Percentiles rank a stretch among this genome's conserved stretches.
Evolutionary conservation across 2,329 filamentous ascomycete species (phyloP).

Genomic region (Paecilomyces fulvus): DNA sequence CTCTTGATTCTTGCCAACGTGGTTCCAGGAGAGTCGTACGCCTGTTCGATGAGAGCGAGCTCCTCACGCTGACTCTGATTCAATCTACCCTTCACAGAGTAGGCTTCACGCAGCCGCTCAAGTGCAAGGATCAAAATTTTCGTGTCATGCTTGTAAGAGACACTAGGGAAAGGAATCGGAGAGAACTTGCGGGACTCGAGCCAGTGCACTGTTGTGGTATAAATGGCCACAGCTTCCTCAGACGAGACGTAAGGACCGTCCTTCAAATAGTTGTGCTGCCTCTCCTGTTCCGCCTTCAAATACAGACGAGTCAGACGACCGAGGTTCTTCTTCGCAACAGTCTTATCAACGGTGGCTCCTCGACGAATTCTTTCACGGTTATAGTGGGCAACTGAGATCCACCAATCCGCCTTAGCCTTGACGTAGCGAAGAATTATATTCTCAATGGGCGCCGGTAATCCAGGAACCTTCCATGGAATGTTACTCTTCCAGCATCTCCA

Average conservation of each 20-base stretch:
- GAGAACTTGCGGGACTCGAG: slow-evolving; percentile 97
- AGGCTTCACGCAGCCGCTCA: slow-evolving; percentile 86
- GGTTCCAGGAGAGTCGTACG: slow-evolving; percentile 94
- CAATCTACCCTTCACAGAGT: slow-evolving; percentile 91
- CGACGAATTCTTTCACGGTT: slow-evolving; percentile 94
- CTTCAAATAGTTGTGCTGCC: slow-evolving; percentile 99
- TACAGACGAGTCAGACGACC: slow-evolving; percentile 89
- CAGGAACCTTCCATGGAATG: slow-evolving; percentile 98
- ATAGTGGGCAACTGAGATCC: slow-evolving; percentile 98
- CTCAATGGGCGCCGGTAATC: slow-evolving; percentile 90
- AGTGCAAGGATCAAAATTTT: slow-evolving; percentile 96
- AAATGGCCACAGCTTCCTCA: slow-evolving; percentile 96
- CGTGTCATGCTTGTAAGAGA: slow-evolving; percentile 98
- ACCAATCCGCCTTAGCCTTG: slow-evolving; percentile 99
- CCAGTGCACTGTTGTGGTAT: slow-evolving; percentile 98
- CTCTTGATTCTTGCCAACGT: slow-evolving; percentile 95
- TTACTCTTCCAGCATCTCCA: slow-evolving; percentile 99
- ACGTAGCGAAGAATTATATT: slow-evolving; percentile 98
- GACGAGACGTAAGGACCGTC: slow-evolving; percentile 97
- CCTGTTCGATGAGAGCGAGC: slow-evolving; percentile 91
- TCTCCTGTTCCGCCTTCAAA: slow-evolving; percentile 96
- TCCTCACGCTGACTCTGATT: slow-evolving; percentile 98
- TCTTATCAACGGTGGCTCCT: slow-evolving; percentile 97
- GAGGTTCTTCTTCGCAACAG: slow-evolving; percentile 97
- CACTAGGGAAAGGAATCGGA: slow-evolving; percentile 95